Base-by-base conservation (phyloP, 495 filamentous ascomycete genomes). In the Penicillium canescens region DNA sequence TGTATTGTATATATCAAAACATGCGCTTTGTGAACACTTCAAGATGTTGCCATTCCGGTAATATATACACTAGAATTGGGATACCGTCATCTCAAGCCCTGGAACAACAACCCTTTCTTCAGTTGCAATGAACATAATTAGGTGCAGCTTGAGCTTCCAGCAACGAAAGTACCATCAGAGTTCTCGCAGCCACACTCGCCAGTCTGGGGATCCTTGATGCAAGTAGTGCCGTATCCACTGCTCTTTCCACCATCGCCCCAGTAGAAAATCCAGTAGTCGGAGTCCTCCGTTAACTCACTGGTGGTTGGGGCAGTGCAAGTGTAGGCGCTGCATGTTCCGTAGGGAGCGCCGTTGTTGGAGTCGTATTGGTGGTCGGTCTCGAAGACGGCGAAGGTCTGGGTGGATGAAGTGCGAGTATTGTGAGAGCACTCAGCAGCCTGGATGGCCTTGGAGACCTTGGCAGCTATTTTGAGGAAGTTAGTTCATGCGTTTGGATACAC, bases 371-470 rank as follows among this genome's bases (percentile, higher is more conserved):
- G 67, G 56, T 72, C 62, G 3, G 61, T 68, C 16, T 56, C 46
- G 66, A 71, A 70, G 55, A 71, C 64, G 20, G 66, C 70, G 49
- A 71, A 73, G n/a, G 67, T 69, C 45, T 70, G 67, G 16, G 61
- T 71, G 20, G 23, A 38, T n/a, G 65, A 68, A 5, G 62, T 67
- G 11, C 71, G 63, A 6, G 71, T 74, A 60, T 74, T 74, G 60
- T 74, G 67, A 41, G 55, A 58, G 59, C 71, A 74, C 42, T 74
- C 71, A 31, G 71, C 67, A 18, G 71, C 71, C 43, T 74, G 71
- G 51, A 74, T 74, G 14, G 61, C 66, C 9, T 40, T 68, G 41
- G 69, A 72, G 39, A 61, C 56, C 45, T 70, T 67, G 46, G 65
- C 57, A 28, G 65, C 66, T 69, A 45, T 53, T 26, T 23, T 56